Conservation (phyloP, 2,329 filamentous ascomycete genomes). For the Colletotrichum tofieldiae region DNA sequence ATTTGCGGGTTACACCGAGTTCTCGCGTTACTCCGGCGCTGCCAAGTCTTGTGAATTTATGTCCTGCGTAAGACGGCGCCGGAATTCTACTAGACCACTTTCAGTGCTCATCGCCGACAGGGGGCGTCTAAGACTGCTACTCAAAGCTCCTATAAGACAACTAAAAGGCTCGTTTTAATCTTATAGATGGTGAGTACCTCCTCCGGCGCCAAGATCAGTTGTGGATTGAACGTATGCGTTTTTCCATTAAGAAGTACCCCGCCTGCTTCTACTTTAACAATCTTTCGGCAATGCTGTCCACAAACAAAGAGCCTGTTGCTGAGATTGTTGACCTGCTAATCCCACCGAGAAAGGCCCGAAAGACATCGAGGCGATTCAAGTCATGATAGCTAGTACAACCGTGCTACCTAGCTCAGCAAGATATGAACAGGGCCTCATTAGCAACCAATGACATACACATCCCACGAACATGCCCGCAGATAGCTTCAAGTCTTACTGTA, state of each 20-base stretch:
- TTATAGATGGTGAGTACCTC: too few species aligned
- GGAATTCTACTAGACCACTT: neutral
- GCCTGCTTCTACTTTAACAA: neutral
- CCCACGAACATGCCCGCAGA: neutral
- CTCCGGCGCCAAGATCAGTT: neutral
- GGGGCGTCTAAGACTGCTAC: fast-evolving
- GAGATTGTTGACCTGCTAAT: neutral
- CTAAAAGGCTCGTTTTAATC: too few species aligned
- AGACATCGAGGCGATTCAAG: neutral
- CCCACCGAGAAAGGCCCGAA: neutral
- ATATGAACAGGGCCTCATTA: neutral
- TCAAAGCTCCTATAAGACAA: neutral
- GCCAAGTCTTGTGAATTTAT: neutral
- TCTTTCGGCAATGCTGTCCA: too few species aligned
- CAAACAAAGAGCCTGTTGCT: neutral
- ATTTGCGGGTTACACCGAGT: neutral
- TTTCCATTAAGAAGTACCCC: too few species aligned
- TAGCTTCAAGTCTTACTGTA: slow-evolving; percentile 51
- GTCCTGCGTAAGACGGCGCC: neutral
- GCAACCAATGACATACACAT: neutral
- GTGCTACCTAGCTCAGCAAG: neutral
- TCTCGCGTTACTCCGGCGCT: neutral
- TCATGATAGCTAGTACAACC: neutral
- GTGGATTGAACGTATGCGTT: too few species aligned
- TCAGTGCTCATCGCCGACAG: neutral